phyloP scores from a whole-genome alignment of 768 basidiomycete genomes.

The Scleroderma bovista region DNA sequence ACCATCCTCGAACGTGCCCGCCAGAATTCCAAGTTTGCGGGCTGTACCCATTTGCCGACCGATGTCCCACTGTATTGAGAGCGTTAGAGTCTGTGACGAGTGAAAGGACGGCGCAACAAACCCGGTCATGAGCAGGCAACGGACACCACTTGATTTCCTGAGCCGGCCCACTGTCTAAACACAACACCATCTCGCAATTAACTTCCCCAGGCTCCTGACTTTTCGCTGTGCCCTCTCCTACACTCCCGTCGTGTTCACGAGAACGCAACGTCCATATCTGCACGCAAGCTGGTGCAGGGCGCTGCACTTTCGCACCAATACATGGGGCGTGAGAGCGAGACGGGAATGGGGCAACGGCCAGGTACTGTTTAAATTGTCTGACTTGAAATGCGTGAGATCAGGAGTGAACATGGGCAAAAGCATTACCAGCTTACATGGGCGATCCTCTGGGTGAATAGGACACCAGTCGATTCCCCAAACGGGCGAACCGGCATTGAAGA shows the following conservation, averaged over 20 bases:
- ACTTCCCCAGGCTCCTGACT: conserved; percentile 30
- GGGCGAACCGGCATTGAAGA: conserved; percentile 85
- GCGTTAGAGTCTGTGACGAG: neutral
- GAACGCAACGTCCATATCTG: conserved; percentile 76
- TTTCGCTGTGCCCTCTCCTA: conserved; percentile 36
- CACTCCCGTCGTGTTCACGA: conserved; percentile 3
- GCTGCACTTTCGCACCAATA: conserved; percentile 53
- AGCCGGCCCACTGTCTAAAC: conserved; percentile 74
- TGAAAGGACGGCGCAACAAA: conserved; percentile 19
- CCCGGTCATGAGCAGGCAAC: conserved; percentile 67
- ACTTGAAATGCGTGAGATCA: conserved; percentile 29
- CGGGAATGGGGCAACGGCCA: conserved; percentile 77
- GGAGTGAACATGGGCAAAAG: too few species aligned
- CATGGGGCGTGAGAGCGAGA: conserved; percentile 57
- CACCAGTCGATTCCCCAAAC: conserved; percentile 96
- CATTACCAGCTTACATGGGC: conserved; percentile 47
- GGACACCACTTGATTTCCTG: conserved; percentile 92
- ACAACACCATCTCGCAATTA: conserved; percentile 81
- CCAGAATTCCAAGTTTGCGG: conserved; percentile 77
- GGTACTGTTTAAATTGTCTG: conserved; percentile 61
- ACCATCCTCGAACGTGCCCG: conserved; percentile 85
- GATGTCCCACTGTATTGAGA: conserved; percentile 16
- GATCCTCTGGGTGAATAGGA: conserved; percentile 61
- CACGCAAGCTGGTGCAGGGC: conserved; percentile 61
- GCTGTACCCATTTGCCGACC: conserved; percentile 13